phyloP scores from a whole-genome alignment of 768 basidiomycete species.

The Neoboletus subvelutipes region DNA sequence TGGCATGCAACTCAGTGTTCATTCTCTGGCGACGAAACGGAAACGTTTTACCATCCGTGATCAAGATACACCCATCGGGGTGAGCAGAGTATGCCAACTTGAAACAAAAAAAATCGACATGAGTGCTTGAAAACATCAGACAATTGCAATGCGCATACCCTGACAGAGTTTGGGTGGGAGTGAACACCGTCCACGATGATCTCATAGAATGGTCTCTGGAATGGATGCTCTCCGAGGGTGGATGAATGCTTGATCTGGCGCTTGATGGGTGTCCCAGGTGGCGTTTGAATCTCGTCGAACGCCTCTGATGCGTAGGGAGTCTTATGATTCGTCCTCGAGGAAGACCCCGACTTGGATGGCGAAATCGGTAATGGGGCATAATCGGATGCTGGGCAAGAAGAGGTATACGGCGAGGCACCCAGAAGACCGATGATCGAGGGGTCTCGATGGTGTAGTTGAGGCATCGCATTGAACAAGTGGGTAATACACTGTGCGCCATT shows the following conservation, averaged over 20 bases:
- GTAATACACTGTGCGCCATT: slow-evolving; percentile 84
- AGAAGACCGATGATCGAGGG: slow-evolving; percentile 89
- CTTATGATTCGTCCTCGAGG: slow-evolving; percentile 13
- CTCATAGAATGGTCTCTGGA: slow-evolving; percentile 79
- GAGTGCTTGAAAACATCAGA: background rate
- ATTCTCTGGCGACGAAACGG: background rate
- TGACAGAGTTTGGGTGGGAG: slow-evolving; percentile 86
- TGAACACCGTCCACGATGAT: slow-evolving; percentile 92
- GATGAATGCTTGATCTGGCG: slow-evolving; percentile 29
- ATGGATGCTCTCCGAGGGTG: slow-evolving; percentile 43
- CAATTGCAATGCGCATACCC: slow-evolving; percentile 47
- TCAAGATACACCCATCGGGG: slow-evolving; percentile 83
- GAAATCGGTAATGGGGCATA: slow-evolving; percentile 22
- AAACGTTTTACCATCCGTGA: slow-evolving; percentile 73
- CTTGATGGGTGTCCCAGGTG: slow-evolving; percentile 49
- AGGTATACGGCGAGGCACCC: slow-evolving; percentile 68
- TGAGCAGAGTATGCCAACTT: slow-evolving; percentile 82
- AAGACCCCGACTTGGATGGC: slow-evolving; percentile 13
- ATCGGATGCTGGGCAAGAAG: slow-evolving; percentile 39
- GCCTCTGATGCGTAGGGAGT: slow-evolving; percentile 52
- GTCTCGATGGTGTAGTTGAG: slow-evolving; percentile 84
- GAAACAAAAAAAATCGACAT: background rate
- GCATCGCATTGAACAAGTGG: slow-evolving; percentile 94
- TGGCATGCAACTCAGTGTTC: slow-evolving; percentile 1
- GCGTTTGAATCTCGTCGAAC: slow-evolving; percentile 56